Base-by-base conservation (phyloP, 345 rosid genomes). In the Viola odorata region DNA sequence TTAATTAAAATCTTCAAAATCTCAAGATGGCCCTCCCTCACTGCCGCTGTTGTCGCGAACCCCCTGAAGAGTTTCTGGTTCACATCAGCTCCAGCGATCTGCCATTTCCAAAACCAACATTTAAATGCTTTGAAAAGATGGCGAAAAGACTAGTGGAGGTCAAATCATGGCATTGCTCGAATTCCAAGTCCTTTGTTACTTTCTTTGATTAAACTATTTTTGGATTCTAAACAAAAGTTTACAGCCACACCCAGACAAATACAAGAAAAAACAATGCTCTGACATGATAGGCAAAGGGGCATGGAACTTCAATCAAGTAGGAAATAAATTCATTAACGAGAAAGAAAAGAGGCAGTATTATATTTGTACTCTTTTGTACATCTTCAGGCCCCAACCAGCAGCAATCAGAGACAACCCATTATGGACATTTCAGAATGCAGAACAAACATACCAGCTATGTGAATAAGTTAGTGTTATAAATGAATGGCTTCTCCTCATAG, bases 1-100 rank as follows among this genome's bases (percentile, higher is more conserved):
- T 88, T 88, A 17, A 94, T 77, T 72, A 94, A 78, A 76, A 90
- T 84, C 75, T 90, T 85, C 76, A 94, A 74, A 61, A 94, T 88
- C 81, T 86, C 84, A 12, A 80, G 79, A 63, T 76, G 86, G 75
- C 88, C 91, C 81, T 88, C 97, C 78, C 99, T 83, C 57, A 85
- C 96, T 38, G 99, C 95, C 53, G 86, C 89, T 59, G 97, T 86
- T 15, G 92, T 86, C 42, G 99, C 96, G 65, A 75, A 94, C 38
- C 99, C 99, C 79, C 85, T 82, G 74, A 94, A 88, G 36, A 90
- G 87, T 76, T 84, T 87, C 86, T 83, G 95, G 80, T 90, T 94
- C 63, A 90, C 95, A 64, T 94, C 96, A 61, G 97, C 97, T 64
- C 99, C 97, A 56, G 73, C 48, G 68, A 84, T 82, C 97, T 94